These are phyloP conservation scores for Metschnikowia amazonensis DNA, from an alignment of 805 yeast species.

Conservation along the genomic window DNA sequence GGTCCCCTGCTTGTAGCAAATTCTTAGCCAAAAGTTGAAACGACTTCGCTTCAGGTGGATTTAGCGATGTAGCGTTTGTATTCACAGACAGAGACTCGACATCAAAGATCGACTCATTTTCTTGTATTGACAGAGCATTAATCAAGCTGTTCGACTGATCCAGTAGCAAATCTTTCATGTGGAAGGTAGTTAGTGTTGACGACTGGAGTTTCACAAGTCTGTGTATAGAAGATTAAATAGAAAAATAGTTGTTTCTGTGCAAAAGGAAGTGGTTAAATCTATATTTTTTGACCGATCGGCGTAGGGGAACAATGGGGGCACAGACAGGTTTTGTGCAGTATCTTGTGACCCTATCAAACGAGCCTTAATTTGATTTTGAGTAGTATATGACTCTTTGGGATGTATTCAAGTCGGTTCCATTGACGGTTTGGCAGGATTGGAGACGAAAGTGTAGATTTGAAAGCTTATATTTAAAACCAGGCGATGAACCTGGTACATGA, in stretches of 20 bases:
- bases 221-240: background rate
- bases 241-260: background rate
- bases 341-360: background rate
- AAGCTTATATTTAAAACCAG: background rate
- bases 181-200: background rate
- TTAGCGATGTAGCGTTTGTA: constrained; percentile 1
- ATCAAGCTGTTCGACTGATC: background rate
- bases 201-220: background rate
- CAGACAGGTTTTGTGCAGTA: background rate
- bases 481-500: no score
- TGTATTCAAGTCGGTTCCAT: background rate
- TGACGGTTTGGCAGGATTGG: background rate
- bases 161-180: background rate
- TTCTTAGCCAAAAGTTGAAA: background rate
- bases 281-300: background rate
- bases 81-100: constrained; percentile 3
- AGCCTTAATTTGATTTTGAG: background rate
- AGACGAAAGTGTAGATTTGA: background rate
- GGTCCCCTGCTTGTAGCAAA: constrained; percentile 1
- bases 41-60: background rate
- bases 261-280: background rate
- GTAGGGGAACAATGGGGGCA: background rate
- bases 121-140: background rate
- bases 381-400: background rate
- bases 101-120: background rate